A percentile compares a stretch with the other conserved stretches of the same genome.
These are phyloP conservation scores for Apiospora phragmitis DNA, from an alignment of 2,329 filamentous ascomycete species.

Conservation along the genomic window DNA sequence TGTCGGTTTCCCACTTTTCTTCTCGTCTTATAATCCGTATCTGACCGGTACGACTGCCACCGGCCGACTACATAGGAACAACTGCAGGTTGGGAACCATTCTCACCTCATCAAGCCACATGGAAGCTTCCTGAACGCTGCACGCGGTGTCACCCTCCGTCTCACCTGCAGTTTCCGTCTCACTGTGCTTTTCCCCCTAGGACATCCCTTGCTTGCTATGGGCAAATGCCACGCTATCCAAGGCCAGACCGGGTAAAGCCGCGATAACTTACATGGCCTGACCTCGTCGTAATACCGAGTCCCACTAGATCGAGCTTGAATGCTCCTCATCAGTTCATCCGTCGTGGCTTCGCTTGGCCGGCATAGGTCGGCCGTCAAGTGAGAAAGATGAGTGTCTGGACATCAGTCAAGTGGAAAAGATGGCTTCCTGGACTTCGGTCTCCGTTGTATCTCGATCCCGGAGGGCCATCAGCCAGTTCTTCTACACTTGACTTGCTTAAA, in stretches of 20 bases:
- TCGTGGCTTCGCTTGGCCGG: background rate
- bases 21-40: background rate
- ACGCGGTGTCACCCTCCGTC: background rate
- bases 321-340: background rate
- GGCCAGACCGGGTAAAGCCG: background rate
- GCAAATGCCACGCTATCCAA: background rate
- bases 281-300: background rate
- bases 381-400: background rate
- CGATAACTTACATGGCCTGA: background rate
- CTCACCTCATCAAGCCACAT: background rate
- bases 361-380: background rate
- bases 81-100: background rate
- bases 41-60: background rate
- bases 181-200: background rate
- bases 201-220: background rate
- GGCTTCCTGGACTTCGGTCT: background rate
- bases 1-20: background rate
- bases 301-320: background rate
- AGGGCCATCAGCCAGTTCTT: background rate
- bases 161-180: background rate
- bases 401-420: background rate
- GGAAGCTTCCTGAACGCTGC: constrained; percentile 1
- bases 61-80: background rate
- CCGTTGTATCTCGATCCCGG: background rate
- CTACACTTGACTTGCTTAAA: no score